A percentile compares a stretch with the other conserved stretches of the same genome.
phyloP scores from a whole-genome alignment of 805 yeast genomes.

The Metschnikowia lachancei region DNA sequence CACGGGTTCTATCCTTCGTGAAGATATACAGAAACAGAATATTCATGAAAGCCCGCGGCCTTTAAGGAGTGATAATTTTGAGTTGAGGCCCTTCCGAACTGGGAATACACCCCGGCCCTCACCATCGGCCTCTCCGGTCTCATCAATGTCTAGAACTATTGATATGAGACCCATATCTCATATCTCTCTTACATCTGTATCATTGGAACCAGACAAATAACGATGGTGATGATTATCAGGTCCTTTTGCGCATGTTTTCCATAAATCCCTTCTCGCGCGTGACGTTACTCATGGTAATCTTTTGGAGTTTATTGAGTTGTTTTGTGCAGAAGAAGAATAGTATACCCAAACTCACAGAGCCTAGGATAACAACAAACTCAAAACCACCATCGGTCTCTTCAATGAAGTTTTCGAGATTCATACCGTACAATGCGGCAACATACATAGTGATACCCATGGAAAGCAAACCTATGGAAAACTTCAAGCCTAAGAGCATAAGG shows the following conservation, averaged over 20 bases:
- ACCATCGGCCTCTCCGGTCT: conserved; percentile 37
- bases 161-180: neutral
- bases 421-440: conserved; percentile 86
- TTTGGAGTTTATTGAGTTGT: conserved; percentile 63
- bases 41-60: conserved; percentile 3
- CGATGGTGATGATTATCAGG: neutral
- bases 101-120: conserved; percentile 40
- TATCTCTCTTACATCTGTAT: neutral
- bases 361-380: conserved; percentile 38
- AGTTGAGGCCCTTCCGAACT: conserved; percentile 43
- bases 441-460: conserved; percentile 80
- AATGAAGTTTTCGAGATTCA: conserved; percentile 90
- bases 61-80: conserved; percentile 28
- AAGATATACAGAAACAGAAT: neutral
- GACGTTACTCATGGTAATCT: conserved; percentile 64
- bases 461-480: conserved; percentile 78
- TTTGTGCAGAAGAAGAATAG: conserved; percentile 55
- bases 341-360: conserved; percentile 41
- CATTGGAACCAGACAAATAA: neutral
- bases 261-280: conserved; percentile 11
- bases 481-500: conserved; percentile 80
- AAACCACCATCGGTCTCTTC: conserved; percentile 81
- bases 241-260: conserved; percentile 7
- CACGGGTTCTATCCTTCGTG: neutral
- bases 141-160: neutral